Conservation (phyloP, 2,329 filamentous ascomycete species). For the Hirsutella thompsonii region DNA sequence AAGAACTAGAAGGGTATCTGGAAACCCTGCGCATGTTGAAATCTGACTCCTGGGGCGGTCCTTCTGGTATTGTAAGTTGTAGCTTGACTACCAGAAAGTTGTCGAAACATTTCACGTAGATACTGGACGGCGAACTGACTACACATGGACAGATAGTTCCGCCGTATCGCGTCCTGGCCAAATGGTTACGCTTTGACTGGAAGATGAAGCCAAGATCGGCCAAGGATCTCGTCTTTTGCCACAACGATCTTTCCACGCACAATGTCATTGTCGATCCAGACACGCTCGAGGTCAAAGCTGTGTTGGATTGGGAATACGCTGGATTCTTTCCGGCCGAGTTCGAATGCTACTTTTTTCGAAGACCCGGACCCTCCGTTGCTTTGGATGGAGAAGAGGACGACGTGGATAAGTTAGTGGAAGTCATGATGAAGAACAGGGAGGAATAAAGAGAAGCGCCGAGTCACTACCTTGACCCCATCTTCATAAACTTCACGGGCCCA, state of each 20-base stretch:
- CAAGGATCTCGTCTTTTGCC: constrained; percentile 9
- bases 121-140: no score
- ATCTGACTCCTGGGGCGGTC: constrained; percentile 8
- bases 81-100: neutral
- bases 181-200: constrained; percentile 2
- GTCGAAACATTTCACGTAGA: no score
- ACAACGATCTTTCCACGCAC: constrained; percentile 4
- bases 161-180: constrained; percentile 7
- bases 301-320: constrained; percentile 25
- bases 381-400: constrained; percentile 13
- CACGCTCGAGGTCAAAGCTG: constrained; percentile 16
- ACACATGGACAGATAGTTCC: constrained; percentile 6
- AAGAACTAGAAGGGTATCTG: constrained; percentile 6
- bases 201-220: constrained; percentile 5
- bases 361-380: constrained; percentile 12
- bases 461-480: no score
- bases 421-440: constrained; percentile 3
- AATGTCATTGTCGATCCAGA: constrained; percentile 7
- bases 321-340: constrained; percentile 19
- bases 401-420: constrained; percentile 2
- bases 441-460: neutral
- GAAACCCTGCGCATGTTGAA: constrained; percentile 4
- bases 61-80: constrained; percentile 5
- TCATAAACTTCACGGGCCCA: no score
- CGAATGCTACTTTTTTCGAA: constrained; percentile 11